Evolutionary conservation across 2,329 filamentous ascomycete genomes (phyloP), one percentile per base, ranked within the genome.

Genomic region (Botryosphaeria agaves): DNA sequence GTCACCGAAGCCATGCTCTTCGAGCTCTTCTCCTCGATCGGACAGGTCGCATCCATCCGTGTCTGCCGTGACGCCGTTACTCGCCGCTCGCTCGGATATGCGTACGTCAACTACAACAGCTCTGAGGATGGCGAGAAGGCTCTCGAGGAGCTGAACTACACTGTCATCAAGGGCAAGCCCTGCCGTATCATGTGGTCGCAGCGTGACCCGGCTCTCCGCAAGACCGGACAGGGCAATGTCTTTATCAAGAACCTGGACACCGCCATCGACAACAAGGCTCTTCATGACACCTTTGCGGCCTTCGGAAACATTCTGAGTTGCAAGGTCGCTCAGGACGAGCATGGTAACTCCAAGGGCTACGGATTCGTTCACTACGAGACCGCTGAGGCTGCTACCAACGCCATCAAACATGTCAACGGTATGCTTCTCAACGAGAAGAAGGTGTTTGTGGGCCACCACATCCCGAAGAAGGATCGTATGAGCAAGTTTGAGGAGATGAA

Each of bases 401-500:
- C 89, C 51, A 98, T 98, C 71, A 95, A 95, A 72, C 85, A 92
- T 52, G 89, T 98, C 53, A 98, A 98, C 59, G 89, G 89, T 57
- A 98, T 98, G 89, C 68, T 98, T 56, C 63, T 98, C 54, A 98
- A 98, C 65, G 89, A 98, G 73, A 98, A 98, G 78, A 98, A 98
- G 73, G 89, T 98, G 41, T 98, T 91, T 47, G 89, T 98, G 45
- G 89, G 89, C 41, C 87, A 94, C 63, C 89, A 98, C 64, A 95
- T 98, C 50, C 85, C 89, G 57, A 95, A 95, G 79, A 95, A 95
- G 72, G 89, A 98, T 55, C 87, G 89, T 49, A 89, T 95, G 72
- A 93, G 83, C 82, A 98, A 98, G 67, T 95, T 95, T 47, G 89
- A 98, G 67, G 89, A 98, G 71, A 98, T 98, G 87, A 98, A 98